A percentile compares a stretch with the other conserved stretches of the same genome.
These are phyloP conservation scores for Penicillium aurantiogriseum DNA, from an alignment of 2,329 filamentous ascomycete genomes.

Conservation along the genomic window DNA sequence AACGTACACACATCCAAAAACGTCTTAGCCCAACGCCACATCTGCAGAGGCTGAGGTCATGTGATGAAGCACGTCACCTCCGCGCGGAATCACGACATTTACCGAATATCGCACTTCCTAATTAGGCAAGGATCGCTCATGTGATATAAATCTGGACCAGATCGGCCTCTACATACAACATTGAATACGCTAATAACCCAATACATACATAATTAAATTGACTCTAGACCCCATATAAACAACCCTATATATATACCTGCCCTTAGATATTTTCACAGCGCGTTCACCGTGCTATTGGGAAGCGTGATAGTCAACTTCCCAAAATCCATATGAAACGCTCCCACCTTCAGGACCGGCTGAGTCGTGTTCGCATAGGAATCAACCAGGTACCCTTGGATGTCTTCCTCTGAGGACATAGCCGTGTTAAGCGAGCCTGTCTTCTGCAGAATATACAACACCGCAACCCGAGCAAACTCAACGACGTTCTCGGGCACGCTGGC, in stretches of 20 bases:
- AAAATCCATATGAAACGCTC: constrained; percentile 37
- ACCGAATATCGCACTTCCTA: not conserved
- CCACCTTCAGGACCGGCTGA: constrained; percentile 20
- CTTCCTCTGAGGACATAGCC: constrained; percentile 30
- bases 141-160: not conserved
- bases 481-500: constrained; percentile 21
- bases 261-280: constrained; percentile 1
- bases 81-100: constrained; percentile 24
- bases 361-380: constrained; percentile 25
- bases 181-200: not conserved
- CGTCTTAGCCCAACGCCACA: constrained; percentile 3
- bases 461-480: constrained; percentile 37
- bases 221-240: not conserved
- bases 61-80: constrained; percentile 26
- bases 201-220: not conserved
- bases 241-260: not conserved
- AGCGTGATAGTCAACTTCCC: constrained; percentile 36
- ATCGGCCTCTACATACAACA: not conserved
- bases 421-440: constrained; percentile 32
- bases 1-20: not conserved
- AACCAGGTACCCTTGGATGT: constrained; percentile 34
- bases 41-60: constrained; percentile 10
- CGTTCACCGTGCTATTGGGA: constrained; percentile 27
- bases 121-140: constrained; percentile 8
- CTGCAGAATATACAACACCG: constrained; percentile 44